phyloP scores from a whole-genome alignment of 2,329 filamentous ascomycete species.

The Pseudocercospora pini-densiflorae region DNA sequence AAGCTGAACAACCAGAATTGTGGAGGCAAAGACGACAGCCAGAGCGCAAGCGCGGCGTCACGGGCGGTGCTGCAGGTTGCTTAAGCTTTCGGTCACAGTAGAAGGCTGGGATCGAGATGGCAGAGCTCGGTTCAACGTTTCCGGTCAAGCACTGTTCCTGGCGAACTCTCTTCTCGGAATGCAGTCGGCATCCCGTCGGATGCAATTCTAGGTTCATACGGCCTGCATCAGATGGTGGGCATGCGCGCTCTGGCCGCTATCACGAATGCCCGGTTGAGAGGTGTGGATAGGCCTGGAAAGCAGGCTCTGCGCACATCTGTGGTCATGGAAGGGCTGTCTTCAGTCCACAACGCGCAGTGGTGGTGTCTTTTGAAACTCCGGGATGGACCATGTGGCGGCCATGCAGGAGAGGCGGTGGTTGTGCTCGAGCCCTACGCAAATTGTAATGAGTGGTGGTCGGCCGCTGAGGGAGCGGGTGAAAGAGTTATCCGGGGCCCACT shows the following conservation, averaged over 20 bases:
- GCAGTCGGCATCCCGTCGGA: slow-evolving; percentile 6
- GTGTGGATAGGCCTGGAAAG: neutral
- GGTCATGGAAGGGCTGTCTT: neutral
- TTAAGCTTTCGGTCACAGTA: slow-evolving; percentile 6
- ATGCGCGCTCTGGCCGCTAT: neutral
- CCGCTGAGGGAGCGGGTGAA: neutral
- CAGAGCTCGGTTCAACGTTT: neutral
- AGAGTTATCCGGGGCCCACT: neutral
- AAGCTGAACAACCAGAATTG: slow-evolving; percentile 9
- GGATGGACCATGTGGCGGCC: slow-evolving; percentile 6
- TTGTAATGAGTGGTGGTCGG: neutral
- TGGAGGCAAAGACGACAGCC: neutral
- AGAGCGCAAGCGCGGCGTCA: neutral
- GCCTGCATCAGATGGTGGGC: neutral
- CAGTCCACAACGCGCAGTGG: neutral
- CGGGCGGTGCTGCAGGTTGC: slow-evolving; percentile 17
- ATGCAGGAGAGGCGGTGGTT: slow-evolving; percentile 3
- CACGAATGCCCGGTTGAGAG: slow-evolving; percentile 2
- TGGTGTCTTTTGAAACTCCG: neutral
- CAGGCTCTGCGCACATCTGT: neutral
- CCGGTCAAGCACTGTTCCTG: neutral
- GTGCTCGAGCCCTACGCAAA: slow-evolving; percentile 4
- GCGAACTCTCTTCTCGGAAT: neutral
- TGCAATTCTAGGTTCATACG: slow-evolving; percentile 5
- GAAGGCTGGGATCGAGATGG: slow-evolving; percentile 9